Conservation (phyloP, 495 filamentous ascomycete genomes). For the Penicillium dipodomyicola region DNA sequence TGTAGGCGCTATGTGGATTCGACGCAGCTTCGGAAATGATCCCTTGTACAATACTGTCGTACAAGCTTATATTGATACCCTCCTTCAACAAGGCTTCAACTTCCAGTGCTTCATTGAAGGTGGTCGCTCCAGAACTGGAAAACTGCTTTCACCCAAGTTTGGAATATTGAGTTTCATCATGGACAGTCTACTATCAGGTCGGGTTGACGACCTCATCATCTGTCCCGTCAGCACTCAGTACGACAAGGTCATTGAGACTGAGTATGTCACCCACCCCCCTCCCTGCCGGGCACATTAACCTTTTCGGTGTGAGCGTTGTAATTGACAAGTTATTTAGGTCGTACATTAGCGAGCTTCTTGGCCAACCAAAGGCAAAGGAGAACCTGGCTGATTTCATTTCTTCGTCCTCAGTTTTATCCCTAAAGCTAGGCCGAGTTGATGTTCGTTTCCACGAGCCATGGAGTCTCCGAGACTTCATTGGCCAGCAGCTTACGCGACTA, state of each 20-base stretch:
- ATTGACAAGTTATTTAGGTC: constrained; percentile 43
- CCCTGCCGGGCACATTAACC: neutral
- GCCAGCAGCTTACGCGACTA: constrained; percentile 61
- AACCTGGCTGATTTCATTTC: constrained; percentile 85
- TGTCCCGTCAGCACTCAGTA: constrained; percentile 96
- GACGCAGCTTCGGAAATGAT: constrained; percentile 89
- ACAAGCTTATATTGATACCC: constrained; percentile 90
- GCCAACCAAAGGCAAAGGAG: constrained; percentile 91
- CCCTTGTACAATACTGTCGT: constrained; percentile 85
- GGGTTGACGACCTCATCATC: constrained; percentile 84
- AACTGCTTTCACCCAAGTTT: constrained; percentile 89
- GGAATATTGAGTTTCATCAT: constrained; percentile 93
- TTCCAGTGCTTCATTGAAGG: constrained; percentile 98
- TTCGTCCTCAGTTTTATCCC: constrained; percentile 81
- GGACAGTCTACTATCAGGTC: constrained; percentile 83
- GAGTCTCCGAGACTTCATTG: constrained; percentile 78
- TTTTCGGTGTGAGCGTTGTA: constrained; percentile 12
- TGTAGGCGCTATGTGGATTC: constrained; percentile 90
- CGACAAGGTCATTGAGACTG: constrained; percentile 97
- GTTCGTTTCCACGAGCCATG: constrained; percentile 95
- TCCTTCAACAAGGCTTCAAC: constrained; percentile 87
- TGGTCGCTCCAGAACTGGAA: constrained; percentile 86
- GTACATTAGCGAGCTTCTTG: constrained; percentile 90
- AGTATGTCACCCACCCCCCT: constrained; percentile 53
- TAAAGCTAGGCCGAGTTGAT: constrained; percentile 88